Conservation (phyloP, 345 rosid genomes). For the Odontarrhena argentea region DNA sequence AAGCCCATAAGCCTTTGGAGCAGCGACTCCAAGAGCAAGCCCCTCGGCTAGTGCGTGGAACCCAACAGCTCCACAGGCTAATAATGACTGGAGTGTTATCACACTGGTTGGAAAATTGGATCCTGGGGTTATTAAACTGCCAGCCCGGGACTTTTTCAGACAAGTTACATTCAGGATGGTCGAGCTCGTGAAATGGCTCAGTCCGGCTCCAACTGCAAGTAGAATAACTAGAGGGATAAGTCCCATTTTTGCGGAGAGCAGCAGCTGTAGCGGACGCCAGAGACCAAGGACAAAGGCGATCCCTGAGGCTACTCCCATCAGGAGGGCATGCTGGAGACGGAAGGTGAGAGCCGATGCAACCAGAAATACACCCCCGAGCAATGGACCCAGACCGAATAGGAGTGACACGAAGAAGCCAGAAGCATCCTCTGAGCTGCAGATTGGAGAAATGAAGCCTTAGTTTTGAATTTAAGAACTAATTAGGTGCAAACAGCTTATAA, state of each 20-base stretch:
- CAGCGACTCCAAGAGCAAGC: conserved; percentile 96
- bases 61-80: conserved; percentile 87
- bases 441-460: conserved; percentile 28
- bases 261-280: conserved; percentile 92
- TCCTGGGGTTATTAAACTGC: conserved; percentile 48
- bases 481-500: conserved; percentile 25
- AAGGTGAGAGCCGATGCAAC: conserved; percentile 77
- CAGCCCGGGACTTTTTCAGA: conserved; percentile 60
- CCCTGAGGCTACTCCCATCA: conserved; percentile 94
- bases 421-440: conserved; percentile 93
- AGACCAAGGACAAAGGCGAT: conserved; percentile 85
- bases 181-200: conserved; percentile 59
- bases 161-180: conserved; percentile 54
- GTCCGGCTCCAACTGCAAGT: conserved; percentile 62
- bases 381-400: conserved; percentile 96
- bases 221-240: conserved; percentile 56
- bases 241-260: conserved; percentile 79
- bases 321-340: conserved; percentile 86
- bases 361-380: conserved; percentile 80
- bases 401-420: conserved; percentile 94
- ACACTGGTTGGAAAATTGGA: conserved; percentile 68
- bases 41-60: conserved; percentile 97
- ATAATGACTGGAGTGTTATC: conserved; percentile 80
- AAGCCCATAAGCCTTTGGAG: conserved; percentile 93
- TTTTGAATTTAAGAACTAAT: conserved; percentile 6